Base-by-base conservation (phyloP, 2,329 filamentous ascomycete species). In the Clonostachys solani region DNA sequence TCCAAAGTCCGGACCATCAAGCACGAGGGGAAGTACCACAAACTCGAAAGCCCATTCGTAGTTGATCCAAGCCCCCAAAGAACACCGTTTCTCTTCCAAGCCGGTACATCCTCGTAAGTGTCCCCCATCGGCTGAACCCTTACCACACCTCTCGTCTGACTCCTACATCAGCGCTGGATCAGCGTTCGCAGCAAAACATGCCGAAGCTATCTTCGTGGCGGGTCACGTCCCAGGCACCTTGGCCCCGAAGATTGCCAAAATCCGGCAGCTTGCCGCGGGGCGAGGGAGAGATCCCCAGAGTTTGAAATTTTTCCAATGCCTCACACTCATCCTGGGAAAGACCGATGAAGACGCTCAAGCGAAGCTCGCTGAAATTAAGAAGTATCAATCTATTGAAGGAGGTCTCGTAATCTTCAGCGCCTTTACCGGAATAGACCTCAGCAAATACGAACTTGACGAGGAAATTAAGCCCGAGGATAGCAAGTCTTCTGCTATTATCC, bases 381-480 rank as follows among this genome's bases (percentile, higher is more conserved):
- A 70, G 42, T 75, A 83, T 53, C 82, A 78, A 0, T 77, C 77
- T 3, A 71, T 77, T 38, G 83, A 85, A 48, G 83, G 82, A 5
- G 82, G 81, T 0, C 59, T 86, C 43, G 81, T 82, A 0, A 61
- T 86, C 3, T 86, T 86, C 52, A 80, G 83, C 3, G 83, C 83
- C 0, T 86, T 81, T 81, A 84, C 82, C 0, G 83, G 83, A 1
- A 83, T 85, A 42, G 80, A 87, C 57, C 64, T 86, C 19, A 68
- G 73, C 7, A 66, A 74, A 40, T 86, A 84, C 52, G 75, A 67
- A 0, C 81, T 86, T 23, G 81, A 86, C 40, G 75, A 86, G 56
- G 83, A 86, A 58, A 63, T 86, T 44, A 65, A 80, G 12, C 68
- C 78, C 47, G 78, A 84, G n/a, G 74, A 82, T 59, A 77, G 75